These are phyloP conservation scores for Cladorrhinum sp. DNA, from an alignment of 2,329 filamentous ascomycete species.

Conservation along the genomic window DNA sequence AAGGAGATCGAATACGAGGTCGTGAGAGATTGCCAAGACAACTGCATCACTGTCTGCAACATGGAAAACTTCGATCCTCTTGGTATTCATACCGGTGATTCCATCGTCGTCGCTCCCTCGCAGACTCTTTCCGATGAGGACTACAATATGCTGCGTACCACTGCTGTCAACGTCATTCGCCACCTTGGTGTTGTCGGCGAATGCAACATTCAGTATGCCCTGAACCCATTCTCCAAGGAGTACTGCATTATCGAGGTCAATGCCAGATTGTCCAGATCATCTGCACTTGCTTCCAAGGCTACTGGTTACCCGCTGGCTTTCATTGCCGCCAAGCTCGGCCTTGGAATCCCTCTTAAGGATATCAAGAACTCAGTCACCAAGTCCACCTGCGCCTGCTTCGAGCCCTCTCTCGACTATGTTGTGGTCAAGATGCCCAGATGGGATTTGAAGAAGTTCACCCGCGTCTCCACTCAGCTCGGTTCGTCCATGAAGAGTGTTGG, in stretches of 20 bases:
- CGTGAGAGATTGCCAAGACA: slow-evolving; percentile 90
- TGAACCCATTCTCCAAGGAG: slow-evolving; percentile 92
- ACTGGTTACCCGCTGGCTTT: slow-evolving; percentile 96
- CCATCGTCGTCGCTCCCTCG: slow-evolving; percentile 94
- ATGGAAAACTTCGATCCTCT: slow-evolving; percentile 99
- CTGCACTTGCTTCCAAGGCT: slow-evolving; percentile 91
- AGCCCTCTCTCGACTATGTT: slow-evolving; percentile 95
- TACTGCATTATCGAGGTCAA: slow-evolving; percentile 99
- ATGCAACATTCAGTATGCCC: slow-evolving; percentile 97
- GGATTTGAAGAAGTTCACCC: slow-evolving; percentile 98
- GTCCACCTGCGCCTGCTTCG: slow-evolving; percentile 94
- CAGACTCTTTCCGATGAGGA: slow-evolving; percentile 96
- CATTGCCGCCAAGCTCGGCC: slow-evolving; percentile 92
- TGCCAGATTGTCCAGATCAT: slow-evolving; percentile 90
- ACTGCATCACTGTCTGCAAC: slow-evolving; percentile 99
- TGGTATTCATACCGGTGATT: slow-evolving; percentile 96
- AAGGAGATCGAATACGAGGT: slow-evolving; percentile 99
- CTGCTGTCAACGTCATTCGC: slow-evolving; percentile 93
- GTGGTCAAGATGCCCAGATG: slow-evolving; percentile 98
- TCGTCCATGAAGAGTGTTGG: slow-evolving; percentile 99
- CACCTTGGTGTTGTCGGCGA: slow-evolving; percentile 97
- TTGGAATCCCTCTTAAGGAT: slow-evolving; percentile 92
- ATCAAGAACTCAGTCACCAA: slow-evolving; percentile 96
- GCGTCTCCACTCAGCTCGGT: slow-evolving; percentile 90
- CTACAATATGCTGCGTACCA: slow-evolving; percentile 98